Evolutionary conservation across 257 asterid genomes (phyloP).

Genomic region (Petrea volubilis): DNA sequence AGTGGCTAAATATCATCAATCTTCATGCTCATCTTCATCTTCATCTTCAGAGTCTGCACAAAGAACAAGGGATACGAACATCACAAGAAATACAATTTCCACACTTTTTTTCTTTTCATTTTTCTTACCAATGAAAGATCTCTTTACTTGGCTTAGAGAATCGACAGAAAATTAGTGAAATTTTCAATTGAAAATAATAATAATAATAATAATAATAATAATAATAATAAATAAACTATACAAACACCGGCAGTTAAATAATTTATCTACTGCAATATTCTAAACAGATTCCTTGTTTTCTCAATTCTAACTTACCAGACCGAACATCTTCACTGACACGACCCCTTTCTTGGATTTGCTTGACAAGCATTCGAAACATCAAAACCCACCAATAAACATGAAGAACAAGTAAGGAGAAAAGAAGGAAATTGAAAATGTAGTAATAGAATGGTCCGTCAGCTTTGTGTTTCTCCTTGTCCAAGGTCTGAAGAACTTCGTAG

Average conservation of each 20-base stretch:
- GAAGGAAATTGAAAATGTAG: conserved; percentile 87
- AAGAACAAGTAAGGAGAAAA: conserved; percentile 84
- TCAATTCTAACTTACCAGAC: conserved; percentile 65
- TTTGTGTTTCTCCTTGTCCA: conserved; percentile 81
- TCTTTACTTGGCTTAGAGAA: background rate
- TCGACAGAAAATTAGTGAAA: background rate
- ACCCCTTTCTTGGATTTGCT: conserved; percentile 85
- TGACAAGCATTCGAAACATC: conserved; percentile 94
- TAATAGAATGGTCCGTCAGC: conserved; percentile 81
- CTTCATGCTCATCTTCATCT: conserved; percentile 65
- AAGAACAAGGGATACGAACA: conserved; percentile 6
- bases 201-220: background rate
- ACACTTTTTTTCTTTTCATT: background rate
- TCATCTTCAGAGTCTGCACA: conserved; percentile 81
- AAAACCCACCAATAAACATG: conserved; percentile 98
- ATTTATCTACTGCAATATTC: too few species aligned
- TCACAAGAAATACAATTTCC: conserved; percentile 1
- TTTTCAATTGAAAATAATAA: background rate
- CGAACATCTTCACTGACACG: conserved; percentile 86
- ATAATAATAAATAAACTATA: too few species aligned
- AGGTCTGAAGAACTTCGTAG: conserved; percentile 67
- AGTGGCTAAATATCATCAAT: too few species aligned
- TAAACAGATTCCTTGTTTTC: background rate
- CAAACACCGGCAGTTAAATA: too few species aligned
- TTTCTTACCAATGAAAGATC: background rate